A percentile compares a stretch with the other conserved stretches of the same genome.
phyloP scores from a whole-genome alignment of 306 rosid species.

The Hippophae gyantsensis region DNA sequence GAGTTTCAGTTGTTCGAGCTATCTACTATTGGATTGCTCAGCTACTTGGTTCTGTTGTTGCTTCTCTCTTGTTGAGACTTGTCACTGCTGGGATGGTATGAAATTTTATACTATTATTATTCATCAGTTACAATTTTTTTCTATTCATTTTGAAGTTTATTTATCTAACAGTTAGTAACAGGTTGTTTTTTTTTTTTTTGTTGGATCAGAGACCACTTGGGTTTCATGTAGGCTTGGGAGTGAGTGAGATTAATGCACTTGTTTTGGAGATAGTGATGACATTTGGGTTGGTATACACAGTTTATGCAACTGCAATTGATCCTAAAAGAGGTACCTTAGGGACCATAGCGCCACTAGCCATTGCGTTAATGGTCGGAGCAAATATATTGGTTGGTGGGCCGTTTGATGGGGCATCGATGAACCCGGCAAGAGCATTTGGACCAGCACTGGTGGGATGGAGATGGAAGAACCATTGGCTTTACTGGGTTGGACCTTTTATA shows the following conservation, averaged over 20 bases:
- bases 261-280: conserved; percentile 67
- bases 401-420: conserved; percentile 91
- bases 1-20: conserved; percentile 71
- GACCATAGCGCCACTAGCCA: conserved; percentile 64
- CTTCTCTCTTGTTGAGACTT: conserved; percentile 70
- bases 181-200: neutral
- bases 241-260: conserved; percentile 48
- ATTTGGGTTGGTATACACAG: conserved; percentile 66
- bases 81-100: conserved; percentile 76
- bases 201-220: conserved; percentile 57
- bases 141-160: too few species aligned
- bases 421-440: conserved; percentile 91
- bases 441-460: conserved; percentile 89
- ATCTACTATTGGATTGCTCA: conserved; percentile 85
- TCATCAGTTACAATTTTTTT: neutral
- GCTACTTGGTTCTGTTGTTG: conserved; percentile 64
- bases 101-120: neutral
- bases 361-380: conserved; percentile 77
- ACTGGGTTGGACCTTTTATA: conserved; percentile 80
- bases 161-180: neutral
- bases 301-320: conserved; percentile 80
- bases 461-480: conserved; percentile 88
- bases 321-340: conserved; percentile 74
- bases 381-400: conserved; percentile 81
- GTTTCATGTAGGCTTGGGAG: conserved; percentile 40